Evolutionary conservation across 768 basidiomycete genomes (phyloP).

Genomic region (Dacryopinax primogenitus): DNA sequence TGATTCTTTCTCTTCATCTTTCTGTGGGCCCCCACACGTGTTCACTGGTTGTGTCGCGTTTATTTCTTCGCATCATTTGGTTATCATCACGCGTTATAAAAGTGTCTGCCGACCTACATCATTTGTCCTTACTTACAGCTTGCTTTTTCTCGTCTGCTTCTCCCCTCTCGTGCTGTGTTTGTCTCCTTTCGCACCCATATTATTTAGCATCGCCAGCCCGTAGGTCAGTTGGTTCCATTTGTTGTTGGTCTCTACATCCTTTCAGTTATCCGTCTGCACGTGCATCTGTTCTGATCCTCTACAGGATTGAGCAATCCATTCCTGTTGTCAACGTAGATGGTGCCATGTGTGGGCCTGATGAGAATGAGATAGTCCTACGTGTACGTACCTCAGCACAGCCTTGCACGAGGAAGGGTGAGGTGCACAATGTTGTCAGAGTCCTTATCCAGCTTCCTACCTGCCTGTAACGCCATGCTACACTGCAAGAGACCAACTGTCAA

Average conservation of each 20-base stretch:
- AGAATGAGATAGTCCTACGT: background rate
- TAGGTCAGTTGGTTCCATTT: constrained; percentile 6
- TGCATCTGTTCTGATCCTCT: constrained; percentile 4
- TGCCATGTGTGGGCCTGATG: background rate
- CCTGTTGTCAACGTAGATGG: background rate
- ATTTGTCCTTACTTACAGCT: background rate
- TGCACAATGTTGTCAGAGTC: no score
- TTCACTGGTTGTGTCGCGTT: background rate
- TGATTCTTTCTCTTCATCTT: constrained; percentile 9
- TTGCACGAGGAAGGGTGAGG: no score
- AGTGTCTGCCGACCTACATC: constrained; percentile 8
- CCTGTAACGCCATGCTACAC: no score
- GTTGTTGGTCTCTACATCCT: constrained; percentile 8
- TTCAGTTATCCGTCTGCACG: background rate
- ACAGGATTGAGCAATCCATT: background rate
- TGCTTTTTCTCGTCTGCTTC: constrained; percentile 1
- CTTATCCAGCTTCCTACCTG: no score
- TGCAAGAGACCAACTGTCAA: no score
- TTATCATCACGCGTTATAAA: constrained; percentile 10
- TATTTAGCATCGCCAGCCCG: constrained; percentile 1
- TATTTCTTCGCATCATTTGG: background rate
- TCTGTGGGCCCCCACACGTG: background rate
- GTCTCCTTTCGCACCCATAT: constrained; percentile 7
- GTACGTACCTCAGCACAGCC: background rate
- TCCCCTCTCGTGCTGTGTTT: constrained; percentile 13